Base-by-base conservation (phyloP, 495 filamentous ascomycete species). In the Daldinia caldariorum region DNA sequence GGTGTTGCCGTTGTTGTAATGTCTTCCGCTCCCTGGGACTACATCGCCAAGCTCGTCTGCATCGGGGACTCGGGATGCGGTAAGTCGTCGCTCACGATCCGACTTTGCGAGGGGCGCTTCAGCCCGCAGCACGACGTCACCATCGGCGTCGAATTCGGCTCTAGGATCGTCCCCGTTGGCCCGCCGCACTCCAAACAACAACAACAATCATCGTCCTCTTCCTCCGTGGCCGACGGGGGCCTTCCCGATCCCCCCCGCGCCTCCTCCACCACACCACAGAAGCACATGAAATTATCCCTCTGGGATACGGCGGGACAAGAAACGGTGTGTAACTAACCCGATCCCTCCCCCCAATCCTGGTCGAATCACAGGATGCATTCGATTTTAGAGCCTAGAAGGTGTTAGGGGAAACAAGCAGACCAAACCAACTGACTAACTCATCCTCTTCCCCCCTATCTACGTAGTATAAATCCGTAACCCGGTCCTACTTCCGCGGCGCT, bases 301-400 rank as follows among this genome's bases (percentile, higher is more conserved):
- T 97, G 95, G 95, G 95, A 99, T 78, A 99, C 95, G 0, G 95
- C 95, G 26, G 95, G 95, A 4, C 95, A 99, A 76, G 95, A 99
- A 83, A 97, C 92, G 47, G 74, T 77, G 47, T 49, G 74, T 65
- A 45, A 45, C 20, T 12, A 20, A 20, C 38, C 16, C n/a, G 3
- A 12, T 16, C 32, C 20, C 26, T 3, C n/a, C n/a, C n/a, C n/a
- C n/a, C n/a, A n/a, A 54, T 31, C n/a, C 60, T 14, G 10, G 9
- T 47, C 18, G n/a, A 6, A 45, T 16, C 7, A 2, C 3, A 45
- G 16, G 16, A 45, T 0, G 8, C 7, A 16, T 45, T 16, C 16
- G 41, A 45, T 26, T n/a, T n/a, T n/a, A 3, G 6, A 16, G 41
- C n/a, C 8, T 45, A 1, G 6, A 45, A 45, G 41, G n/a, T 16